Conservation (phyloP, 2,329 filamentous ascomycete genomes). For the Arthrocladium fulminans region DNA sequence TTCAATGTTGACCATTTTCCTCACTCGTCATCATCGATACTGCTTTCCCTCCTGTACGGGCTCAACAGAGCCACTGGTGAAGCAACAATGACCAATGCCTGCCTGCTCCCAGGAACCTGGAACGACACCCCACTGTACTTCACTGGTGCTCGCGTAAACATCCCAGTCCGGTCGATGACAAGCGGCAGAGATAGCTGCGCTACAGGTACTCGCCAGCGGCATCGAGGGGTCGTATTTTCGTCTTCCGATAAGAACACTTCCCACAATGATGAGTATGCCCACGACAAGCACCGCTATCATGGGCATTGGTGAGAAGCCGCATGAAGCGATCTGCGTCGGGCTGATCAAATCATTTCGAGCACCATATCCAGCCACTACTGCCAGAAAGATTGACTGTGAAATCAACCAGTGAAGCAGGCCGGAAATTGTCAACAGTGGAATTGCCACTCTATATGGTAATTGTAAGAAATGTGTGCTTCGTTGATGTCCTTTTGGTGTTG, state of each 20-base stretch:
- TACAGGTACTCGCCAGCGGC: conserved; percentile 27
- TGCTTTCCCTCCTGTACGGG: conserved; percentile 11
- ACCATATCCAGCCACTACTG: conserved; percentile 25
- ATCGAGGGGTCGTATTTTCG: conserved; percentile 21
- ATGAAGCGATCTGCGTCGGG: conserved; percentile 12
- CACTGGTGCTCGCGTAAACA: conserved; percentile 14
- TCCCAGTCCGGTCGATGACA: conserved; percentile 25
- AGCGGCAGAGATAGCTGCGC: conserved; percentile 28
- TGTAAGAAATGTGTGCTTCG: conserved; percentile 35
- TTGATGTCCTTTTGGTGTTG: conserved; percentile 29
- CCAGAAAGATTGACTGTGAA: conserved; percentile 38
- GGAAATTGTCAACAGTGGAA: conserved; percentile 29
- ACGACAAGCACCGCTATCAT: conserved; percentile 17
- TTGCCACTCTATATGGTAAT: conserved; percentile 30
- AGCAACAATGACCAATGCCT: conserved; percentile 21
- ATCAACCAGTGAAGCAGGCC: conserved; percentile 36
- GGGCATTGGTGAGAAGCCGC: conserved; percentile 22
- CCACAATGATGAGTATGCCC: conserved; percentile 12
- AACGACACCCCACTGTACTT: conserved; percentile 25
- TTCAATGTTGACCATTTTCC: too few relatives aligned
- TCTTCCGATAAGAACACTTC: conserved; percentile 15
- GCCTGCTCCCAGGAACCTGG: neutral
- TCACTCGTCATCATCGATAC: too few relatives aligned
- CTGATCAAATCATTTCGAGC: conserved; percentile 7
- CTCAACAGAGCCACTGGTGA: conserved; percentile 20